Percentiles rank a stretch among this genome's conserved stretches.
phyloP scores from a whole-genome alignment of 2,329 filamentous ascomycete genomes.

The Calonectria pseudoturangicola region DNA sequence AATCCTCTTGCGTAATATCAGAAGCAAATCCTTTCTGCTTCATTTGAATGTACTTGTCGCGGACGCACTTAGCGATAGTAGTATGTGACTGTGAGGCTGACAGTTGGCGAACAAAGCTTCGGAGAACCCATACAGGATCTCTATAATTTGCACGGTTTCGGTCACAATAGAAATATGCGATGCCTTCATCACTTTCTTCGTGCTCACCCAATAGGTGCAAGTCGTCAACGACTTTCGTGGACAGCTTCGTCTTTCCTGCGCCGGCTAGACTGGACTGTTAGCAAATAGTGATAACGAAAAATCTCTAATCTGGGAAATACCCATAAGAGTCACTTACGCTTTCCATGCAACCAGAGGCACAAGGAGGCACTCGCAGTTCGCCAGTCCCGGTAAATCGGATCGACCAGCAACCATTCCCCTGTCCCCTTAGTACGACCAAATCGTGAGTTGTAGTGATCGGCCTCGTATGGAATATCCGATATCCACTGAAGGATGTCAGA shows the following conservation, averaged over 20 bases:
- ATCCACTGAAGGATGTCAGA: slow-evolving; percentile 41
- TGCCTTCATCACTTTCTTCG: slow-evolving; percentile 6
- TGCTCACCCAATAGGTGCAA: background rate
- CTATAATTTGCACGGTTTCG: slow-evolving; percentile 35
- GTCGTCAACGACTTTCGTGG: slow-evolving; percentile 37
- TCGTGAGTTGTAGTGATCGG: slow-evolving; percentile 35
- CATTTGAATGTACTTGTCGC: slow-evolving; percentile 11
- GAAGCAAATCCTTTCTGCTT: slow-evolving; percentile 31
- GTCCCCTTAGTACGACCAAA: slow-evolving; percentile 35
- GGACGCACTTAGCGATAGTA: slow-evolving; percentile 24
- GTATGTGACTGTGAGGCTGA: slow-evolving; percentile 4
- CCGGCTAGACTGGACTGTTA: slow-evolving; percentile 32
- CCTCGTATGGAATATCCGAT: slow-evolving; percentile 37
- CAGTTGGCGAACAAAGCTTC: slow-evolving; percentile 45
- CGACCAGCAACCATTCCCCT: slow-evolving; percentile 34
- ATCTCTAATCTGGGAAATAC: no score
- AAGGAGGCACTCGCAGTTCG: slow-evolving; percentile 17
- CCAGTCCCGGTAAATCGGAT: slow-evolving; percentile 33
- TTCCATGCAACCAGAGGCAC: slow-evolving; percentile 34
- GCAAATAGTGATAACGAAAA: background rate
- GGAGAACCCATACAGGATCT: slow-evolving; percentile 37
- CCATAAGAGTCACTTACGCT: slow-evolving; percentile 21
- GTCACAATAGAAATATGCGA: slow-evolving; percentile 48
- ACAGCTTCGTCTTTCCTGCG: slow-evolving; percentile 42
- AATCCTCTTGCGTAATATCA: slow-evolving; percentile 32